Conservation (phyloP, 345 rosid species). For the Heritiera fomes region DNA sequence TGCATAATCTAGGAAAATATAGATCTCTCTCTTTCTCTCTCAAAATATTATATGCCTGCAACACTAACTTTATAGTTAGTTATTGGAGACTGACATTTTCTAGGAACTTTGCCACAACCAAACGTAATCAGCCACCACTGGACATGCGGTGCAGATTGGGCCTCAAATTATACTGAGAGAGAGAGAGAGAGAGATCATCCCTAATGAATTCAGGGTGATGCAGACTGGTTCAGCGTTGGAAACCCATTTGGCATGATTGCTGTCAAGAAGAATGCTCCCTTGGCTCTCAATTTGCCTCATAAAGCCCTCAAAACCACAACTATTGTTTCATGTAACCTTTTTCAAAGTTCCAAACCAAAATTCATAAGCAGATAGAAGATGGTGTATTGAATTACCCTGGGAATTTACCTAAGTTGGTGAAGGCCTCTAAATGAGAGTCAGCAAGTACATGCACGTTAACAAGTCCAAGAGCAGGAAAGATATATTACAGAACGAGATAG, state of each 20-base stretch:
- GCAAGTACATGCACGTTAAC: neutral
- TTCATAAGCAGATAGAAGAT: conserved; percentile 5
- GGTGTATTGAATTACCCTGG: neutral
- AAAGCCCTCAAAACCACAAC: conserved; percentile 12
- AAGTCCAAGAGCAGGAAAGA: neutral
- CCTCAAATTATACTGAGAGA: neutral
- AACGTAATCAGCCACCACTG: neutral
- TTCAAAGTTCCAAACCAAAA: neutral
- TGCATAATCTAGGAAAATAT: neutral
- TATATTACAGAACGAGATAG: neutral
- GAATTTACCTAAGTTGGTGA: neutral
- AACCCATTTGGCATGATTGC: neutral
- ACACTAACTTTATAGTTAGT: neutral
- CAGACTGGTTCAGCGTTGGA: neutral
- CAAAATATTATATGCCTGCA: neutral
- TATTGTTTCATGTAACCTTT: neutral
- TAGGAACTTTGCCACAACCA: neutral
- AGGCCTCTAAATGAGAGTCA: neutral
- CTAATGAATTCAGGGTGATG: neutral
- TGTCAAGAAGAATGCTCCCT: neutral
- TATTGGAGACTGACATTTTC: neutral
- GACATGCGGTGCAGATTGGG: neutral
- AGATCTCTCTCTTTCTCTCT: neutral
- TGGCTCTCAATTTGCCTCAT: conserved; percentile 12
- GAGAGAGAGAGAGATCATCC: neutral